These are phyloP conservation scores for Trichoderma sp. DNA, from an alignment of 2,329 filamentous ascomycete genomes.

Conservation along the genomic window DNA sequence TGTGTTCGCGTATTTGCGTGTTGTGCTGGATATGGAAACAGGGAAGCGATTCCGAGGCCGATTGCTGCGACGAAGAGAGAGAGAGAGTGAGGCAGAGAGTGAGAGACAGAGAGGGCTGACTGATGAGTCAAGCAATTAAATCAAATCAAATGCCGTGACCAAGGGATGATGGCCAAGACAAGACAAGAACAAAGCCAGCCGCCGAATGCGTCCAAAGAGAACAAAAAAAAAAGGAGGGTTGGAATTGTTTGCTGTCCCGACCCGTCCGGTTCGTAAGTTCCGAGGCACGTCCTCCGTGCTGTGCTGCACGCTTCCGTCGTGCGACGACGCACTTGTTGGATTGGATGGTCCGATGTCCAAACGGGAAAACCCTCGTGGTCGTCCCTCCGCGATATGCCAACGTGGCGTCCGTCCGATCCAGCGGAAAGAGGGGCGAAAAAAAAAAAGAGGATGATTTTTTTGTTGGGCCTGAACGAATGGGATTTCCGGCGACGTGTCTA, in stretches of 20 bases:
- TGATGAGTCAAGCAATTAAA: not conserved
- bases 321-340: not conserved
- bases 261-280: slow-evolving; percentile 2
- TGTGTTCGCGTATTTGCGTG: not conserved
- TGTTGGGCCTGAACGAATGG: slow-evolving; percentile 8
- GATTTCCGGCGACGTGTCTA: slow-evolving; percentile 15
- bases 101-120: not conserved
- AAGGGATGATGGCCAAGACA: slow-evolving; percentile 13
- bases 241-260: not conserved
- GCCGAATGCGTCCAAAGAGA: not conserved
- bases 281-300: not conserved
- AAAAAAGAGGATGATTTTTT: no score
- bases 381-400: slow-evolving; percentile 17
- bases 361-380: not conserved
- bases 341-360: not conserved
- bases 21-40: not conserved
- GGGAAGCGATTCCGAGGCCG: not conserved
- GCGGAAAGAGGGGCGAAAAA: slow-evolving; percentile 17
- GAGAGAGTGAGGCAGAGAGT: not conserved
- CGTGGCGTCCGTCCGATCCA: slow-evolving; percentile 22
- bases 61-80: not conserved
- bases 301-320: no score
- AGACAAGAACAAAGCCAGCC: not conserved
- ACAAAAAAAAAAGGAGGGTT: not conserved
- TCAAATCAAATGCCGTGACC: not conserved